Evolutionary conservation across 2,329 filamentous ascomycete genomes (phyloP), one percentile per base, ranked within the genome.

Genomic region (Coniochaeta sp.): DNA sequence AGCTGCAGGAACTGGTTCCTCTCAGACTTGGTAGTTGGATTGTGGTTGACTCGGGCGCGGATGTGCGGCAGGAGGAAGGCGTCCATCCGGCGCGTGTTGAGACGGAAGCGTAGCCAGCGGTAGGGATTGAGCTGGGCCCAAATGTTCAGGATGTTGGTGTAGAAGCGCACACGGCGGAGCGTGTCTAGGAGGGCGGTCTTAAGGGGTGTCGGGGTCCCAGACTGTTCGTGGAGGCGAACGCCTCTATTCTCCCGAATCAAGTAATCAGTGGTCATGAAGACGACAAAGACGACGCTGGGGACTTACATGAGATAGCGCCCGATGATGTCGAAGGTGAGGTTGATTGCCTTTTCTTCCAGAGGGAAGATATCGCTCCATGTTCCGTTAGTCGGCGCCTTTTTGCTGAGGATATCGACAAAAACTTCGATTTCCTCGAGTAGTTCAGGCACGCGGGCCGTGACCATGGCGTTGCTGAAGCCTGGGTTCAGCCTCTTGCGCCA

Each of bases 321-420:
- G 54, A 77, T 78, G 31, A 77, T 67, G 55, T 78, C 76, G 9
- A 77, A 72, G 0, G 76, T 73, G 17, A 78, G 63, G 58, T 74
- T 73, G 6, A 69, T 73, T 1, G 74, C 70, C 19, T 67, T 69
- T 8, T 70, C 63, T 59, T 77, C 69, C 6, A 78, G 64, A 8
- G 64, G 59, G 34, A 74, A 73, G n/a, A 73, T 65, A 16, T 64
- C 57, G 22, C 70, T 68, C 71, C 70, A 72, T 43, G 63, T 60
- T 7, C 68, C 67, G 28, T 67, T 63, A 33, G 61, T 61, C 0
- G 71, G 71, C 1, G 71, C 69, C n/a, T 64, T 60, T 1, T 62
- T 33, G 44, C 66, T 64, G 1, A 76, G 64, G 5, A 67, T 62
- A 6, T 71, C 63, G 40, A 66, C 64, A 54, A 78, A 77, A 2